A percentile compares a stretch with the other conserved stretches of the same genome.
Evolutionary conservation across 1,139 yeast species (phyloP).

Genomic region (Kodamaea fungicola): DNA sequence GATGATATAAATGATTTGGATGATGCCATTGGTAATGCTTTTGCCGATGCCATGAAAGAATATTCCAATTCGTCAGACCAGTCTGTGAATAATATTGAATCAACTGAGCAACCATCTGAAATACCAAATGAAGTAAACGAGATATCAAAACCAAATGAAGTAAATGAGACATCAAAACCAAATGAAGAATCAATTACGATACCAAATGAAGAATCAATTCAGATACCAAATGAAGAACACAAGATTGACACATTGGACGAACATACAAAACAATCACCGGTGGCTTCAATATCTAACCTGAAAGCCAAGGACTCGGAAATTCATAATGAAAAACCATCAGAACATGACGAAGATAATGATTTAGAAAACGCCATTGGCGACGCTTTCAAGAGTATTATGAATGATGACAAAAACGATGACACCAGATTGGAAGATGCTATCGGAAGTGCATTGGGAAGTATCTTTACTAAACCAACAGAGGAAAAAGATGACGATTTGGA

Average conservation of each 20-base stretch:
- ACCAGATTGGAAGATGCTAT: conserved; percentile 4
- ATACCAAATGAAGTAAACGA: background rate
- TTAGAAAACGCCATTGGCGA: conserved; percentile 28
- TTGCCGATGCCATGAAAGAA: conserved; percentile 6
- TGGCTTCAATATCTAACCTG: too few relatives aligned
- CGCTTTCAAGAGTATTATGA: conserved; percentile 17
- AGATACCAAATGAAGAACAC: too few relatives aligned
- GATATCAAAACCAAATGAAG: too few relatives aligned
- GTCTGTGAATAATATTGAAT: too few relatives aligned
- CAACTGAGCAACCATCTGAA: background rate
- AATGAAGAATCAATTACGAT: too few relatives aligned
- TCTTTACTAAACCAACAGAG: background rate
- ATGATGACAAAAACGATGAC: conserved; percentile 1
- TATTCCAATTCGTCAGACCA: background rate
- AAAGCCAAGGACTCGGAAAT: background rate
- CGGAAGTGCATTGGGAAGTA: conserved; percentile 5
- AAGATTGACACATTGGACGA: background rate
- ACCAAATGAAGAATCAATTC: too few relatives aligned
- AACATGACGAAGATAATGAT: conserved; percentile 15
- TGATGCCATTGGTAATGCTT: conserved; percentile 13
- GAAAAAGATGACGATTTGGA: conserved; percentile 11
- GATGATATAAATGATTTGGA: conserved; percentile 7
- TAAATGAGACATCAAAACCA: too few relatives aligned
- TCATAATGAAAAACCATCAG: conserved; percentile 8
- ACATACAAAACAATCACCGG: background rate